phyloP scores from a whole-genome alignment of 768 basidiomycete species.

The Lactarius hengduanensis region DNA sequence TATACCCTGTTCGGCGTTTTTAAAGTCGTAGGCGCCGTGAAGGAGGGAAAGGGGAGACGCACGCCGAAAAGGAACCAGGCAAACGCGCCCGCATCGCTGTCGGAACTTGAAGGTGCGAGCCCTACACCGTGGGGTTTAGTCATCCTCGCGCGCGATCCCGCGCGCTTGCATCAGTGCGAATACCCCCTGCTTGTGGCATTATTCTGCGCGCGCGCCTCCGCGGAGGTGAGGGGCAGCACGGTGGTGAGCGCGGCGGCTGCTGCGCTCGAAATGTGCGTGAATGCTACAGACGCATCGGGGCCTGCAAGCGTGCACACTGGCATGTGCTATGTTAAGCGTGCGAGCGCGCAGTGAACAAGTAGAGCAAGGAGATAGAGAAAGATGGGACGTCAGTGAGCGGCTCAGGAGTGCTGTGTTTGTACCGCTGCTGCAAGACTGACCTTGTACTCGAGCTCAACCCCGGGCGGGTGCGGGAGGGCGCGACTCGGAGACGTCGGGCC shows the following conservation, averaged over 20 bases:
- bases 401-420: not conserved
- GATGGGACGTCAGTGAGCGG: not conserved
- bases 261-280: slow-evolving; percentile 78
- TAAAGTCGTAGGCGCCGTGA: no score
- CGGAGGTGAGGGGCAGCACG: slow-evolving; percentile 23
- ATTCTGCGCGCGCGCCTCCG: no score
- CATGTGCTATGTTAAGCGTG: slow-evolving; percentile 63
- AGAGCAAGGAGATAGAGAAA: no score
- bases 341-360: no score
- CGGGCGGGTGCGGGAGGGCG: slow-evolving; percentile 60
- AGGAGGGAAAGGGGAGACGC: no score
- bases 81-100: slow-evolving; percentile 68
- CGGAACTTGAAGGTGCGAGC: slow-evolving; percentile 33
- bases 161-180: slow-evolving; percentile 53
- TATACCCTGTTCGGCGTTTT: slow-evolving; percentile 47
- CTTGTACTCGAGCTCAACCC: slow-evolving; percentile 87
- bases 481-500: slow-evolving; percentile 67
- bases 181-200: slow-evolving; percentile 49
- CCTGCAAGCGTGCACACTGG: slow-evolving; percentile 74
- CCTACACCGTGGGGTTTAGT: no score
- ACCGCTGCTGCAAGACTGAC: no score
- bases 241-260: slow-evolving; percentile 55
- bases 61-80: slow-evolving; percentile 89
- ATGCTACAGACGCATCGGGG: slow-evolving; percentile 60
- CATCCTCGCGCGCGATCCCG: slow-evolving; percentile 35